A percentile compares a stretch with the other conserved stretches of the same genome.
These are phyloP conservation scores for Phlebopus sp. DNA, from an alignment of 1,284 basidiomycete genomes.

Conservation along the genomic window DNA sequence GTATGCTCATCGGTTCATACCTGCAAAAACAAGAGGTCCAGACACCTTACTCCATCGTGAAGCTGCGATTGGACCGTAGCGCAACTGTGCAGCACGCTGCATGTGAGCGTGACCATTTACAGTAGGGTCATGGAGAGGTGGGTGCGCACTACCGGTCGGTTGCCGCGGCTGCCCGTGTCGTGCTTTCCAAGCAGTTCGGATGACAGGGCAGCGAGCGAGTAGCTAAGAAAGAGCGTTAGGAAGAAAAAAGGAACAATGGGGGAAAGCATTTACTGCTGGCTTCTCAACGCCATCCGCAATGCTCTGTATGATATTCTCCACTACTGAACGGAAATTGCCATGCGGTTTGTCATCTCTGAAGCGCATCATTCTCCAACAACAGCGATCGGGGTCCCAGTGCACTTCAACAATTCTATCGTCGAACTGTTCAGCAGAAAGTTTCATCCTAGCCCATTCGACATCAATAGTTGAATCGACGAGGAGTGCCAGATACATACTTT, in stretches of 20 bases:
- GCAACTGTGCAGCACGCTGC: constrained; percentile 37
- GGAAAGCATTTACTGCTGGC: constrained; percentile 56
- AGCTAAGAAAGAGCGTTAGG: constrained; percentile 43
- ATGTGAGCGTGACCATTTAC: constrained; percentile 21
- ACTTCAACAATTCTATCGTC: constrained; percentile 96
- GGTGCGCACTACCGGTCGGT: constrained; percentile 18
- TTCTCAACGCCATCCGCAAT: constrained; percentile 92
- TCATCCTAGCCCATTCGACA: constrained; percentile 59
- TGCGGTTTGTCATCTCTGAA: constrained; percentile 90
- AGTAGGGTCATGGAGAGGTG: constrained; percentile 14
- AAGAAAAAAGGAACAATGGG: neutral
- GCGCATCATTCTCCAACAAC: constrained; percentile 85
- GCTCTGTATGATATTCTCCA: constrained; percentile 82
- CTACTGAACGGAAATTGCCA: constrained; percentile 82
- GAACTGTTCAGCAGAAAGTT: constrained; percentile 79
- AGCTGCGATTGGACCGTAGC: constrained; percentile 61
- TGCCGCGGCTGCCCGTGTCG: constrained; percentile 33
- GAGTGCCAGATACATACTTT: constrained; percentile 50
- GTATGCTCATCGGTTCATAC: constrained; percentile 56
- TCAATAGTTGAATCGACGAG: constrained; percentile 2
- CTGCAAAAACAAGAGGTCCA: constrained; percentile 57
- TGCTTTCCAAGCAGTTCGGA: constrained; percentile 71
- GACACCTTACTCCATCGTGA: constrained; percentile 72
- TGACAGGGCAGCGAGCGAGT: constrained; percentile 53
- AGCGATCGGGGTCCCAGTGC: constrained; percentile 71